Base-by-base conservation (phyloP, 2,329 filamentous ascomycete species). In the Lecanosticta acicola region DNA sequence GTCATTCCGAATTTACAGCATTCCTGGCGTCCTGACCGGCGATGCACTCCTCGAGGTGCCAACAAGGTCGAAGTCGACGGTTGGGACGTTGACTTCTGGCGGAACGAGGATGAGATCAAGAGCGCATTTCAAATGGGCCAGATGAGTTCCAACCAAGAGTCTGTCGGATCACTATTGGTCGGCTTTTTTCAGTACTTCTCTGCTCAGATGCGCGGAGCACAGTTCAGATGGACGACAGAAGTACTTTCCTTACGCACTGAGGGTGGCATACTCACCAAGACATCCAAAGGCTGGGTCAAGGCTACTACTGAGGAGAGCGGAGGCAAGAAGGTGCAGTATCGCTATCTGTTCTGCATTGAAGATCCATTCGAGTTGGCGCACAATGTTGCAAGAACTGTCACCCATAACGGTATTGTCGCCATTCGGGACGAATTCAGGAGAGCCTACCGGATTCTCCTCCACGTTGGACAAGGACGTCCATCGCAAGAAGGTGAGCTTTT, bases 281-380 rank as follows among this genome's bases (percentile, higher is more conserved):
- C 81, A 45, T 75, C 80, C 13, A 95, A 95, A 62, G 85, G 84
- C 1, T 96, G 90, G 90, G 86, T 84, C 0, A 83, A 83, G n/a
- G 87, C 87, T 3, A 85, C 82, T 62, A 89, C 84, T 0, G 68
- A 80, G 19, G 78, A 83, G 49, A 68, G 72, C 19, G 73, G 59
- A 39, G 73, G 56, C 59, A 64, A 56, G 53, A 85, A 89, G 59
- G 76, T 91, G 11, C 79, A 85, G 2, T 80, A 89, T 59, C 80
- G 88, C 10, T 94, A 88, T 64, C 76, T 95, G 3, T 85, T 95
- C 55, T 87, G 87, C 24, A 90, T 96, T 49, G 90, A 95, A 63
- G 90, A 95, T 63, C 90, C 90, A 0, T 95, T 95, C 59, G 88
- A 95, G 69, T 68, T 82, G 2, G 83, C 88, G 33, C 88, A 95